Evolutionary conservation across 768 basidiomycete species (phyloP).

Genomic region (Suillus tomentosus): DNA sequence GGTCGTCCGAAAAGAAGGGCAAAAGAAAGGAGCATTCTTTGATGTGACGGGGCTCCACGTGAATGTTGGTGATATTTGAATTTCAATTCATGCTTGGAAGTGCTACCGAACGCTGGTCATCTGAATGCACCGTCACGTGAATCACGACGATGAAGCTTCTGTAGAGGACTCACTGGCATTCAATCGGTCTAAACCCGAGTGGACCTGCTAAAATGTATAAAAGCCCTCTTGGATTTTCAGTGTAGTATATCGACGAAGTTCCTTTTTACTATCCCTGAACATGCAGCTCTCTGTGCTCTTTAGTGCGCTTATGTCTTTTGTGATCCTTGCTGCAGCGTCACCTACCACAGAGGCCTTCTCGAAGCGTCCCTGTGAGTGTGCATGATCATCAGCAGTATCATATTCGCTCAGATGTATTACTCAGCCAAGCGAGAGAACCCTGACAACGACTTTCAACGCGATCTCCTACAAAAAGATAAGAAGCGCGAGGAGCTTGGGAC

Average conservation of each 20-base stretch:
- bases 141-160: neutral
- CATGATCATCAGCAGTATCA: neutral
- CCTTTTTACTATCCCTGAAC: neutral
- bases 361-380: neutral
- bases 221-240: neutral
- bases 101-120: neutral
- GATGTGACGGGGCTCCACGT: too few relatives aligned
- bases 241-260: neutral
- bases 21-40: too few relatives aligned
- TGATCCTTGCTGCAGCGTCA: constrained; percentile 1
- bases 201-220: neutral
- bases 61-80: neutral
- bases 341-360: neutral
- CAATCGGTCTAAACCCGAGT: neutral
- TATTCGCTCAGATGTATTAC: neutral
- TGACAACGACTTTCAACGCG: neutral
- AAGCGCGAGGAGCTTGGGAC: constrained; percentile 2
- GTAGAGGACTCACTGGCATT: neutral
- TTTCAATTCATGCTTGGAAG: neutral
- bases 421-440: neutral
- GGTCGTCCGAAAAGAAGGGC: too few relatives aligned
- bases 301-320: neutral
- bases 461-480: neutral
- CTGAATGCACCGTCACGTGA: neutral
- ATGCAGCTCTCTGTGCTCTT: neutral